Percentiles rank a stretch among this genome's conserved stretches.
Conservation (phyloP, 306 rosid genomes). For the Sindora glabra region DNA sequence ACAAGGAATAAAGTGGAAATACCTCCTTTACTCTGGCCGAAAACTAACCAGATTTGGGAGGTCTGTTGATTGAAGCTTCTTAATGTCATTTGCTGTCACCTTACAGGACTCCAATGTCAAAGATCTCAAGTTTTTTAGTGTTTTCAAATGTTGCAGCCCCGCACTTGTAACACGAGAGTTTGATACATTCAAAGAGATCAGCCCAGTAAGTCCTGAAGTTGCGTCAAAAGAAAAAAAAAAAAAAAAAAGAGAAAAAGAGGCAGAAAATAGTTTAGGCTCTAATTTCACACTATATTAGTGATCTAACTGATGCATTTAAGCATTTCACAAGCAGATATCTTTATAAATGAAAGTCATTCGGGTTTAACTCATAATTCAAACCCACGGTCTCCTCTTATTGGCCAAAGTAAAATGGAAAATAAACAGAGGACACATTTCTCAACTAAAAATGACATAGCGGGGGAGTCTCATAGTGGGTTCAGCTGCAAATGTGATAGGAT, state of each 20-base stretch:
- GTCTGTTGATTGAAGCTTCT: constrained; percentile 60
- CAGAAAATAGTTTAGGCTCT: no score
- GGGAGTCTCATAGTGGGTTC: no score
- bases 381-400: background rate
- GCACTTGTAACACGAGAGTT: constrained; percentile 62
- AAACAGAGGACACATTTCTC: no score
- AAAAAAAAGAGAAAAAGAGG: background rate
- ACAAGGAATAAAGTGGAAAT: background rate
- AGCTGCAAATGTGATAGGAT: background rate
- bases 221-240: background rate
- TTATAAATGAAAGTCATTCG: background rate
- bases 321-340: background rate
- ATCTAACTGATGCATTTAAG: constrained; percentile 4
- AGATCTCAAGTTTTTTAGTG: constrained; percentile 71
- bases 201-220: constrained; percentile 63
- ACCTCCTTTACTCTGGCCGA: constrained; percentile 56
- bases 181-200: constrained; percentile 70
- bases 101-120: constrained; percentile 80
- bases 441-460: no score
- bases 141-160: constrained; percentile 71
- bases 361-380: background rate
- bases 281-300: background rate
- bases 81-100: constrained; percentile 65
- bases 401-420: constrained; percentile 1
- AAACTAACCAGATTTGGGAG: constrained; percentile 82